Base-by-base conservation (phyloP, 345 rosid species). In the Gossypium ekmanianum region DNA sequence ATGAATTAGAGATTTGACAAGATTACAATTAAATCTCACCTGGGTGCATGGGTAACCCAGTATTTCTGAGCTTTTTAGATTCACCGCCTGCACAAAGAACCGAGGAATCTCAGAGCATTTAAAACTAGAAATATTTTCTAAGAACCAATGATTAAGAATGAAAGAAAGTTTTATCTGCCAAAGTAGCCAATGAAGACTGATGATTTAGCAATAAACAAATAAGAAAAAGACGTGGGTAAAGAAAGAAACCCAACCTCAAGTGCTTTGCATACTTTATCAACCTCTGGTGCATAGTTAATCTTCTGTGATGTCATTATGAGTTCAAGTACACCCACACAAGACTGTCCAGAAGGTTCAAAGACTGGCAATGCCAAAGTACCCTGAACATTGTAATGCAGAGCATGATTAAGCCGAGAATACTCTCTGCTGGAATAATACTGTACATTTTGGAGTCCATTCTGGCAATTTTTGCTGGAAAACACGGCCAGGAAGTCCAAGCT, bases 181-280 rank as follows among this genome's bases (percentile, higher is more conserved):
- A n/a, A 47, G 22, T 43, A 2, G 6, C 18, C 48, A 10, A 13
- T 11, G 41, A n/a, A 34, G 14, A 56, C 39, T 18, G 50, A 52
- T 44, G 71, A 67, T 69, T 54, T 7, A 27, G n/a, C 52, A 39
- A 43, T 72, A 52, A 54, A 48, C 48, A 54, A 64, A 50, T 12
- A 69, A 52, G 61, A 62, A 72, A 34, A 61, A 74, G 4, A 51
- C 59, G 18, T 13, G 61, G 20, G 50, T 39, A 65, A 68, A 55
- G 79, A 34, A 55, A 54, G 83, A 82, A 77, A 66, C 61, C 91
- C 71, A 88, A 94, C 98, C 98, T 94, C 88, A 61, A 94, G 97
- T 55, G 98, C 98, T 86, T 91, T 94, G 91, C 97, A 91, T 77
- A 94, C 94, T 90, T 92, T 94, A 76, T 92, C 97, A 79, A 91